phyloP scores from a whole-genome alignment of 2,329 filamentous ascomycete species.

The Neonectria magnoliae region DNA sequence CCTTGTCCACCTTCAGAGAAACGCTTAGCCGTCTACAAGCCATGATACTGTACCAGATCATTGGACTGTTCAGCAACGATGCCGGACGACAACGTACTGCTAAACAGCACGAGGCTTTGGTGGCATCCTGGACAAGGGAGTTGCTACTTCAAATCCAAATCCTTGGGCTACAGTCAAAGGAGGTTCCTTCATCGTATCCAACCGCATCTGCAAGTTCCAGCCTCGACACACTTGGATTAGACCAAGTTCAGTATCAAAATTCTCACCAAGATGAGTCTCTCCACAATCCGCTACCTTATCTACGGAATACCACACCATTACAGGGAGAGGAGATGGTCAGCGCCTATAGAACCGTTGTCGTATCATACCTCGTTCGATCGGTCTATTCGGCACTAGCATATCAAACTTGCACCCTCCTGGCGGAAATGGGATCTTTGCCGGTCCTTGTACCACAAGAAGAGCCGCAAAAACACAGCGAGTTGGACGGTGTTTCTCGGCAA shows the following conservation, averaged over 20 bases:
- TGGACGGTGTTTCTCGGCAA: background rate
- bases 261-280: background rate
- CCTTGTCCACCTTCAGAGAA: slow-evolving; percentile 2
- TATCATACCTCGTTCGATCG: slow-evolving; percentile 13
- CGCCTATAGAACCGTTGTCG: slow-evolving; percentile 20
- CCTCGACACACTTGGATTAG: background rate
- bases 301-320: background rate
- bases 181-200: background rate
- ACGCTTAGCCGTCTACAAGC: slow-evolving; percentile 17
- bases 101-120: slow-evolving; percentile 4
- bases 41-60: slow-evolving; percentile 26
- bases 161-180: background rate
- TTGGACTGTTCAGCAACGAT: slow-evolving; percentile 13
- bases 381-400: slow-evolving; percentile 9
- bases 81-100: background rate
- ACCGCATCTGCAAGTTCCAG: background rate
- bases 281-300: background rate
- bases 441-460: background rate
- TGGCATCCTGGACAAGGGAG: slow-evolving; percentile 22
- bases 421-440: slow-evolving; percentile 12
- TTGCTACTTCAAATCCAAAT: slow-evolving; percentile 14
- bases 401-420: slow-evolving; percentile 13
- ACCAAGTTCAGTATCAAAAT: background rate
- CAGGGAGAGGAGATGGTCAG: slow-evolving; percentile 7
- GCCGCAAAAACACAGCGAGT: background rate